Evolutionary conservation across 1,284 basidiomycete genomes (phyloP), one percentile per base, ranked within the genome.

Genomic region (Ustilago crameri): DNA sequence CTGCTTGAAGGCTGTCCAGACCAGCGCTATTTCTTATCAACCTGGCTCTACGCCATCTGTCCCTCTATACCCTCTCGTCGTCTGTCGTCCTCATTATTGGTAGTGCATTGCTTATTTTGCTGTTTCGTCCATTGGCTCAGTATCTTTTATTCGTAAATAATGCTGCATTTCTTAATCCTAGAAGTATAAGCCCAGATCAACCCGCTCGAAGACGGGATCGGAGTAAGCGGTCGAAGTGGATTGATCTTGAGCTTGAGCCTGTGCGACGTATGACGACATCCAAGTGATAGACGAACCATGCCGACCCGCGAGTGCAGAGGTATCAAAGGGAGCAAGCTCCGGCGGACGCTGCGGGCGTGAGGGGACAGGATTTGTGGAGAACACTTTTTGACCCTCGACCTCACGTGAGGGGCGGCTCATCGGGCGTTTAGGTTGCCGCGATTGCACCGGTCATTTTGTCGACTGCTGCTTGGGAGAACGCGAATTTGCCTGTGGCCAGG

Each of bases 31-130:
- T 23, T 15, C 5, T n/a, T 18, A 17, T 22, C 24, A 27, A 9
- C 30, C 38, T 12, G 49, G 27, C 12, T 26, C 8, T 32, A n/a
- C 7, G n/a, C 15, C 15, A 12, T 40, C 38, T 40, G 17, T 23
- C 17, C 42, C 24, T 20, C 34, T 54, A 48, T 52, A 48, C 46
- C 58, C 47, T 49, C 23, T 18, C 38, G 47, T 34, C 22, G 15
- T 49, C 47, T 20, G 18, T 40, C 38, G n/a, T 38, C 23, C 9
- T 26, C 15, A 49, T 12, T 24, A 23, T 43, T 17, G 50, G 24
- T n/a, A 35, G 30, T 40, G 26, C 35, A n/a, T 42, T 51, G n/a
- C 20, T 34, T 40, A n/a, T 9, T 40, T 40, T 40, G 38, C 18
- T 40, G 12, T 15, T 30, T 30, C 5, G 12, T 30, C 30, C 12